phyloP scores from a whole-genome alignment of 106 monocot species.

The Dendrobium nobile region DNA sequence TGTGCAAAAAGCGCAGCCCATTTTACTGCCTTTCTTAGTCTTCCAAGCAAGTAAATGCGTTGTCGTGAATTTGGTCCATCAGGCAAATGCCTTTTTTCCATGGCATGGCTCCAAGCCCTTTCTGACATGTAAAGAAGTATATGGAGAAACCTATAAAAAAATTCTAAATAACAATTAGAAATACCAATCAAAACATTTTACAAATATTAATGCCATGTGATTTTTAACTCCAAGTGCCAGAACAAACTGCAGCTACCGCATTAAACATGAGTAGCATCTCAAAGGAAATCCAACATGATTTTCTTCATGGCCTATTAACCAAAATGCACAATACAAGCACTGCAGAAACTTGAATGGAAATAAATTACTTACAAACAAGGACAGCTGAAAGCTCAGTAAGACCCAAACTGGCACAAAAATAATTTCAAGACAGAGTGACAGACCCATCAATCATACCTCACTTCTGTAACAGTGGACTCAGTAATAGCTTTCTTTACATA shows the following conservation, averaged over 20 bases:
- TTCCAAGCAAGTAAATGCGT: slow-evolving; percentile 84
- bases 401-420: background rate
- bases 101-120: slow-evolving; percentile 99
- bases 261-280: background rate
- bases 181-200: background rate
- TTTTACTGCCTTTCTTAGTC: slow-evolving; percentile 91
- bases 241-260: background rate
- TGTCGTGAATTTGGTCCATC: slow-evolving; percentile 85
- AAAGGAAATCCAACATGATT: background rate
- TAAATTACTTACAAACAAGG: background rate
- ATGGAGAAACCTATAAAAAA: slow-evolving; percentile 76
- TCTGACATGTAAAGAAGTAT: slow-evolving; percentile 93
- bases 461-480: slow-evolving; percentile 75
- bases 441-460: slow-evolving; percentile 36
- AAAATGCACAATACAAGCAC: background rate
- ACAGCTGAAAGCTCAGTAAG: background rate
- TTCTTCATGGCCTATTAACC: background rate
- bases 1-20: slow-evolving; percentile 92
- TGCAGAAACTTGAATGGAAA: background rate
- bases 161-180: background rate
- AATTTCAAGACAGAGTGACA: background rate
- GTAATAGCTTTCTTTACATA: slow-evolving; percentile 50
- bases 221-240: background rate
- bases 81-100: slow-evolving; percentile 95
- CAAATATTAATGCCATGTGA: background rate